Evolutionary conservation across 2,329 filamentous ascomycete species (phyloP), one percentile per base, ranked within the genome.

Genomic region (Trichoderma sp.): DNA sequence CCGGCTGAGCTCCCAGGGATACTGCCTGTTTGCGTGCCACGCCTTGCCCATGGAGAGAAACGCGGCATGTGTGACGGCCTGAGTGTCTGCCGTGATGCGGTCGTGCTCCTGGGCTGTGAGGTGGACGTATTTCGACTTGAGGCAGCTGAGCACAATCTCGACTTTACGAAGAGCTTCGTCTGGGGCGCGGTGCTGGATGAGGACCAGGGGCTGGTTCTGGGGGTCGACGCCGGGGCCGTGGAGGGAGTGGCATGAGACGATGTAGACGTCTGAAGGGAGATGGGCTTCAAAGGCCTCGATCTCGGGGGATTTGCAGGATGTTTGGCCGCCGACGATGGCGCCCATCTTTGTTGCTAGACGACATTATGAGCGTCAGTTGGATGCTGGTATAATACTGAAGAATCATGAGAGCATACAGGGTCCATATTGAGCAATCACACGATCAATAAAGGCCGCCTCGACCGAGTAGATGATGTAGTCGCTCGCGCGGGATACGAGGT

Each of bases 381-480:
- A 39, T n/a, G 7, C 34, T 58, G 3, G 26, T 26, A 34, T 20
- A 28, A 50, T n/a, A 20, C 15, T 12, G 5, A 23, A n/a, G n/a
- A 53, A 23, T 13, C 20, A 66, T n/a, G 9, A 15, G 68, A 74
- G 76, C 79, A 74, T 94, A 97, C 94, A 98, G 77, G 95, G 95
- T 74, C 95, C 96, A 82, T 94, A 99, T 78, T 92, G 86, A 74
- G 91, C 92, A 78, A 98, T 96, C 77, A 98, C 93, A 76, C 88
- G 88, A 80, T 94, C 92, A 81, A 99, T 97, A 75, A 91, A 89
- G 77, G 94, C 94, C 73, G 96, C 96, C 83, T 98, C 95, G 82
- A 99, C 96, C 83, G 93, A 97, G 88, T 99, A 99, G 80, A 99
- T 94, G 84, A 98, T 97, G 82, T 95, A 98, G 87, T 98, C 95